A percentile compares a stretch with the other conserved stretches of the same genome.
Evolutionary conservation across 441 rosid species (phyloP).

Genomic region (Gossypium davidsonii): DNA sequence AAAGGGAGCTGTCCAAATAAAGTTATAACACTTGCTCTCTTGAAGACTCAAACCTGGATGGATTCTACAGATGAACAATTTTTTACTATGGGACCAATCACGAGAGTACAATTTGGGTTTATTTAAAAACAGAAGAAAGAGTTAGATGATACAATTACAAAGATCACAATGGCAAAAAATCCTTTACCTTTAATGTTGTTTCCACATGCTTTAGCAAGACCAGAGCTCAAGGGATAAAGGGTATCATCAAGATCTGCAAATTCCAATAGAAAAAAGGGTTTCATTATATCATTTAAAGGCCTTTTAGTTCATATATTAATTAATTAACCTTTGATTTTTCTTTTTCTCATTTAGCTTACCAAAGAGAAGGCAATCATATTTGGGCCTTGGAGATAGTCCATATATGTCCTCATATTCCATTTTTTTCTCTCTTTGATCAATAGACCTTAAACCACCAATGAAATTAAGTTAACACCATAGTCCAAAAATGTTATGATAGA

Average conservation of each 20-base stretch:
- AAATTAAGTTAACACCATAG: slow-evolving; percentile 19
- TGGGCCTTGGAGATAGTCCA: slow-evolving; percentile 34
- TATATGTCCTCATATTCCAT: slow-evolving; percentile 58
- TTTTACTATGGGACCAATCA: too few relatives aligned
- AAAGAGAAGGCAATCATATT: slow-evolving; percentile 74
- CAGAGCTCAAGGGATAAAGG: slow-evolving; percentile 73
- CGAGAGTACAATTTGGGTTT: too few relatives aligned
- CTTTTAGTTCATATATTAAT: not conserved
- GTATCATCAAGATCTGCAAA: slow-evolving; percentile 88
- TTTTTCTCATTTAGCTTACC: slow-evolving; percentile 33
- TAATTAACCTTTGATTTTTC: not conserved
- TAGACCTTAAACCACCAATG: slow-evolving; percentile 29
- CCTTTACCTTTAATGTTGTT: slow-evolving; percentile 65
- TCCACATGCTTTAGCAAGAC: slow-evolving; percentile 59
- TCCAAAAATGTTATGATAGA: not conserved
- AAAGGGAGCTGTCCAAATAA: too few relatives aligned
- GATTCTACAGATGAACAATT: too few relatives aligned
- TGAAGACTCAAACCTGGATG: too few relatives aligned
- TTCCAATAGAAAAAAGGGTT: slow-evolving; percentile 2
- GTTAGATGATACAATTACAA: not conserved
- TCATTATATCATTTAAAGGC: not conserved
- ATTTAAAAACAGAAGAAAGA: not conserved
- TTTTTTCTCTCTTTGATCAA: slow-evolving; percentile 20
- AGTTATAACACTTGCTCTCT: too few relatives aligned
- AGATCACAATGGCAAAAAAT: not conserved